Percentiles rank a stretch among this genome's conserved stretches.
phyloP scores from a whole-genome alignment of 495 filamentous ascomycete species.

The Penicillium pancosmium region DNA sequence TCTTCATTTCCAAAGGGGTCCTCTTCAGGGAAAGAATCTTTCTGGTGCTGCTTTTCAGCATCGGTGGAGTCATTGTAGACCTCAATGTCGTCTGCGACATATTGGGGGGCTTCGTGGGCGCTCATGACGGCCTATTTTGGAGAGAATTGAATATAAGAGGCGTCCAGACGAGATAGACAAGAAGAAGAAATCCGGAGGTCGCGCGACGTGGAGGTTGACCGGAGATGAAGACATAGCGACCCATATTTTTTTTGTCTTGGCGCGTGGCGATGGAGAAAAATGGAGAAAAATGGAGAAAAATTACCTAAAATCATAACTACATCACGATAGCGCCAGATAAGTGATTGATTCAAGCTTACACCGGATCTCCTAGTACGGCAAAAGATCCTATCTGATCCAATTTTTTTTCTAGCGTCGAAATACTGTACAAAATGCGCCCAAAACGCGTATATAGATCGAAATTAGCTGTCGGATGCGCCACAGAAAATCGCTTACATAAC shows the following conservation, averaged over 20 bases:
- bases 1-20: constrained; percentile 42
- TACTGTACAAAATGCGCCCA: not conserved
- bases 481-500: constrained; percentile 2
- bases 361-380: not conserved
- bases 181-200: constrained; percentile 11
- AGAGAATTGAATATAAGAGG: constrained; percentile 2
- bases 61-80: constrained; percentile 20
- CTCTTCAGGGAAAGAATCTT: constrained; percentile 12
- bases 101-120: constrained; percentile 11
- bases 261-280: constrained; percentile 23
- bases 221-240: constrained; percentile 18
- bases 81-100: constrained; percentile 17
- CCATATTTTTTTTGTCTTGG: constrained; percentile 31
- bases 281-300: constrained; percentile 1
- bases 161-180: constrained; percentile 10
- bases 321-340: constrained; percentile 14
- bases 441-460: not conserved
- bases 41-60: constrained; percentile 19
- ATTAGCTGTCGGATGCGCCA: not conserved
- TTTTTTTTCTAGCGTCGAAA: not conserved
- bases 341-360: constrained; percentile 2
- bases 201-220: constrained; percentile 20
- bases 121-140: constrained; percentile 17
- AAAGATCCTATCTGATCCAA: not conserved
- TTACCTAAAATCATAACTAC: constrained; percentile 5